Evolutionary conservation across 2,329 filamentous ascomycete genomes (phyloP).

Genomic region (Ceratocystis albifundus): DNA sequence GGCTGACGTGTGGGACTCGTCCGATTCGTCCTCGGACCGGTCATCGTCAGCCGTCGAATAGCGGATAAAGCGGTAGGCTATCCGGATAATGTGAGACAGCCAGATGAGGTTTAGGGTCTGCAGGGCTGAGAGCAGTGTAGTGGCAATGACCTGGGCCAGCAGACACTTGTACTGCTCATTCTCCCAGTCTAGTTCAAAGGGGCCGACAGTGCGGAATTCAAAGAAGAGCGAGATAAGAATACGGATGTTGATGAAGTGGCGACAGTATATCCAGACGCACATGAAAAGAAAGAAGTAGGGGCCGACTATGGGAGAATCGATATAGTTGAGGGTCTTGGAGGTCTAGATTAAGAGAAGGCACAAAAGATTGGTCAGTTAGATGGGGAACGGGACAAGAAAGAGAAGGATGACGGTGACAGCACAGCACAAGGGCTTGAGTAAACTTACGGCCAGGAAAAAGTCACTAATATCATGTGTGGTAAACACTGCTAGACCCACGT

Average conservation of each 20-base stretch:
- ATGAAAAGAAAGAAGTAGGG: slow-evolving; percentile 82
- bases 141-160: slow-evolving; percentile 56
- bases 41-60: slow-evolving; percentile 55
- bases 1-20: slow-evolving; percentile 35
- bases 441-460: slow-evolving; percentile 80
- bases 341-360: slow-evolving; percentile 41
- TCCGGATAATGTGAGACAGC: slow-evolving; percentile 65
- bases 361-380: slow-evolving; percentile 15
- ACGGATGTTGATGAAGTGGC: slow-evolving; percentile 70
- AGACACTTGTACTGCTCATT: slow-evolving; percentile 66
- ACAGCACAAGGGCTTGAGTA: too few species aligned
- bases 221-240: slow-evolving; percentile 67
- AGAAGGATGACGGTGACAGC: neutral
- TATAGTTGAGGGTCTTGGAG: slow-evolving; percentile 84
- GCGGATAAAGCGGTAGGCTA: slow-evolving; percentile 58
- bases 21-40: slow-evolving; percentile 57
- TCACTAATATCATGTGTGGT: slow-evolving; percentile 90
- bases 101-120: slow-evolving; percentile 73
- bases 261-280: slow-evolving; percentile 74
- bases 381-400: neutral
- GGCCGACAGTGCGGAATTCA: slow-evolving; percentile 62
- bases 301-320: slow-evolving; percentile 64
- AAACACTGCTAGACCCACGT: slow-evolving; percentile 87
- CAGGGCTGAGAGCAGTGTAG: slow-evolving; percentile 50
- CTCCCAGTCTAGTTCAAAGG: slow-evolving; percentile 66